Conservation (phyloP, 2,329 filamentous ascomycete species). For the Pleomassaria siparia region DNA sequence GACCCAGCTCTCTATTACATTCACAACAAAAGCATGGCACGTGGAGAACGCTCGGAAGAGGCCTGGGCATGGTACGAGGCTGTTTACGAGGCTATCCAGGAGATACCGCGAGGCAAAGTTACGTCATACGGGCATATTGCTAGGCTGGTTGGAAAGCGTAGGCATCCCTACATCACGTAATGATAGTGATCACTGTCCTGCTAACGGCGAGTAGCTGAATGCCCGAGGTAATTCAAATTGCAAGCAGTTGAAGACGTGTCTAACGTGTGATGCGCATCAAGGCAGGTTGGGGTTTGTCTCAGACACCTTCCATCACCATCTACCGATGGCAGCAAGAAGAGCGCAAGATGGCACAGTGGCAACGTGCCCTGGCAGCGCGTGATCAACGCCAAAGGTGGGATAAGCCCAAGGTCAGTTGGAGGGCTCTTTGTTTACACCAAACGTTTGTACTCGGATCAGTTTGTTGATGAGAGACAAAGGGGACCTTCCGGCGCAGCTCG, state of each 20-base stretch:
- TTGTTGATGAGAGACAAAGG: constrained; percentile 36
- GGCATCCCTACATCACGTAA: constrained; percentile 27
- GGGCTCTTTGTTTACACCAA: constrained; percentile 1
- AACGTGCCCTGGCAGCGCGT: constrained; percentile 96
- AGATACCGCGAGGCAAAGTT: constrained; percentile 80
- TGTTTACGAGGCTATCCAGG: constrained; percentile 81
- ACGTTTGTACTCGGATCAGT: constrained; percentile 3
- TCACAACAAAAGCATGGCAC: constrained; percentile 54
- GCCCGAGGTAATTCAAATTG: constrained; percentile 44
- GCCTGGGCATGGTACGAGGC: constrained; percentile 72
- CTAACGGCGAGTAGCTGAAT: constrained; percentile 45
- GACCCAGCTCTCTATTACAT: not conserved
- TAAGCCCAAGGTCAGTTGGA: constrained; percentile 72
- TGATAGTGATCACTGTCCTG: not conserved
- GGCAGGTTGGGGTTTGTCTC: constrained; percentile 87
- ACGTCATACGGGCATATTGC: constrained; percentile 87
- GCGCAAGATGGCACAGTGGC: constrained; percentile 63
- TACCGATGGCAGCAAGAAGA: constrained; percentile 45
- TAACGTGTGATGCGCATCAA: constrained; percentile 34
- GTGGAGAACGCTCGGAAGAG: constrained; percentile 64
- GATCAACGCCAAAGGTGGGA: constrained; percentile 81
- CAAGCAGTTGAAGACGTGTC: constrained; percentile 59
- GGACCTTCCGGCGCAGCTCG: constrained; percentile 48
- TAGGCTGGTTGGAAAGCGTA: constrained; percentile 70
- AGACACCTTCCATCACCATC: constrained; percentile 67